Conservation (phyloP, 257 asterid species). For the Nemophila menziesii region DNA sequence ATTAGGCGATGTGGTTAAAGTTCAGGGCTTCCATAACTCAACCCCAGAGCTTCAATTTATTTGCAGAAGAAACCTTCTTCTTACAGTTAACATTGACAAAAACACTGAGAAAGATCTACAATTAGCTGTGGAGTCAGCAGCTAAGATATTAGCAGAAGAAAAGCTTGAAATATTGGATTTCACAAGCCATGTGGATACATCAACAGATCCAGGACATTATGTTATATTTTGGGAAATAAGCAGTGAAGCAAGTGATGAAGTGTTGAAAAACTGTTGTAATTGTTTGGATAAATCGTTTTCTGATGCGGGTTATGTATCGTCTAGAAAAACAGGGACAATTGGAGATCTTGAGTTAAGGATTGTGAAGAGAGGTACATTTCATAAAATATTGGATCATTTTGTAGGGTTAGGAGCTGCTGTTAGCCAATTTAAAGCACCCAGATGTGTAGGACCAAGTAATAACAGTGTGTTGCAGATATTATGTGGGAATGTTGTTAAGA, state of each 20-base stretch:
- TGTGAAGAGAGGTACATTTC: slow-evolving; percentile 68
- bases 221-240: slow-evolving; percentile 73
- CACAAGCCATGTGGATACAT: slow-evolving; percentile 56
- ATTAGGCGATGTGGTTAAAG: slow-evolving; percentile 80
- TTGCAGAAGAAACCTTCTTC: slow-evolving; percentile 77
- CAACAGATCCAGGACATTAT: slow-evolving; percentile 63
- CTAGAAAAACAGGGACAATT: slow-evolving; percentile 49
- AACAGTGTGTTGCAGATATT: slow-evolving; percentile 46
- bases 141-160: slow-evolving; percentile 35
- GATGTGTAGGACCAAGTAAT: slow-evolving; percentile 67
- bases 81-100: slow-evolving; percentile 82
- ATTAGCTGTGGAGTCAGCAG: slow-evolving; percentile 68
- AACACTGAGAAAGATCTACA: slow-evolving; percentile 89
- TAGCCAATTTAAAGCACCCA: slow-evolving; percentile 94
- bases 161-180: slow-evolving; percentile 77
- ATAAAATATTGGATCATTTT: slow-evolving; percentile 73
- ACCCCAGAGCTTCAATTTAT: slow-evolving; percentile 84
- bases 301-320: slow-evolving; percentile 73
- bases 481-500: slow-evolving; percentile 34
- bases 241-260: slow-evolving; percentile 45
- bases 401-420: slow-evolving; percentile 90
- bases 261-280: slow-evolving; percentile 66
- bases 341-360: slow-evolving; percentile 68
- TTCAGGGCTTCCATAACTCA: slow-evolving; percentile 68
- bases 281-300: slow-evolving; percentile 63